Evolutionary conservation across 176 grass and related monocot species (phyloP).

Genomic region (Oryza meyeriana): DNA sequence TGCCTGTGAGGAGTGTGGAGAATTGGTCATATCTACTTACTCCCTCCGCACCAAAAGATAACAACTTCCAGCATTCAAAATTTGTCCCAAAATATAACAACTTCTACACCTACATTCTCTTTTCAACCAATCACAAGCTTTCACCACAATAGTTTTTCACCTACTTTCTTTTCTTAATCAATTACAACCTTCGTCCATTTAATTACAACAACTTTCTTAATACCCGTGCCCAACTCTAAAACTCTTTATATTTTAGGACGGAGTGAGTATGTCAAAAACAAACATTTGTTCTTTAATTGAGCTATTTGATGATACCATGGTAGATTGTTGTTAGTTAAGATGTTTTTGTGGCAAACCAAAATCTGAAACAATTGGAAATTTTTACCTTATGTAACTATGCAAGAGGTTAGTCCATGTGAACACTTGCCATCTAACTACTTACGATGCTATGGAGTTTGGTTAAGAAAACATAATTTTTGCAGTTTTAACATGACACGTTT

Average conservation of each 20-base stretch:
- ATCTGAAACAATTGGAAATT: not conserved
- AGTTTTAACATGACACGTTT: not conserved
- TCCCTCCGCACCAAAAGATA: no score
- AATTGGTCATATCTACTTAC: not conserved
- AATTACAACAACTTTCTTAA: no score
- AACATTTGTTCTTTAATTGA: not conserved
- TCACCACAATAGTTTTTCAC: no score
- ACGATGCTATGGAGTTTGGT: not conserved
- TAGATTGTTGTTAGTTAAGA: not conserved
- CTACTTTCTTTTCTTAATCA: no score
- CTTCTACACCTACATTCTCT: no score
- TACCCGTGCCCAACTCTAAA: no score
- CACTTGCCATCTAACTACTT: not conserved
- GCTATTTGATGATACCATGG: not conserved
- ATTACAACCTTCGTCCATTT: no score
- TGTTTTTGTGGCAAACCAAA: not conserved
- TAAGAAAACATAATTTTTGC: not conserved
- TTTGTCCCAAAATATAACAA: no score
- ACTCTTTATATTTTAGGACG: no score
- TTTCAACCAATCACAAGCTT: no score
- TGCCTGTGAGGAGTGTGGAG: not conserved
- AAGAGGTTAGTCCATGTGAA: not conserved
- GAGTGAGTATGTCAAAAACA: not conserved
- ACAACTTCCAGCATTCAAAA: no score
- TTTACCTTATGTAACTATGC: not conserved